Evolutionary conservation across 805 yeast genomes (phyloP).

Genomic region (Schwanniomyces pseudopolymorphus): DNA sequence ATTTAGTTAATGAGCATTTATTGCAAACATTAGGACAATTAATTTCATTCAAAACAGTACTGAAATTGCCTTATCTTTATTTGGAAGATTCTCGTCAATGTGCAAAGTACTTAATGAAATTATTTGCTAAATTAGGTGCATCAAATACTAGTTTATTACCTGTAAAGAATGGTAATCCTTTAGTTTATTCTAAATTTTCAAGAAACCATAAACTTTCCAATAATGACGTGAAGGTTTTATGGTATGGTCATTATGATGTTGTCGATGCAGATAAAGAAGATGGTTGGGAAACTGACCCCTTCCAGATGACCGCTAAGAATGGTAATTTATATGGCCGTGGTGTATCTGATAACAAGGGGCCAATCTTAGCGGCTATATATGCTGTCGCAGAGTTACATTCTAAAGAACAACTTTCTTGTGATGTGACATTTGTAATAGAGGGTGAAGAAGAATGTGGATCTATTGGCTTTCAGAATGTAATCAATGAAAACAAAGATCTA

Average conservation of each 20-base stretch:
- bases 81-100: conserved; percentile 83
- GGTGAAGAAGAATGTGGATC: conserved; percentile 98
- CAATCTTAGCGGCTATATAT: conserved; percentile 79
- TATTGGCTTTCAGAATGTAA: conserved; percentile 72
- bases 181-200: conserved; percentile 72
- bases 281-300: conserved; percentile 81
- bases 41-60: conserved; percentile 74
- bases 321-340: conserved; percentile 93
- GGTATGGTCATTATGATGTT: conserved; percentile 97
- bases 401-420: conserved; percentile 54
- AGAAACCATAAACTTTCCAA: conserved; percentile 29
- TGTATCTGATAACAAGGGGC: conserved; percentile 93
- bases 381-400: conserved; percentile 75
- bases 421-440: conserved; percentile 81
- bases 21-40: conserved; percentile 58
- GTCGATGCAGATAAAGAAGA: conserved; percentile 67
- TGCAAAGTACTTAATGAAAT: conserved; percentile 67
- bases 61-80: conserved; percentile 64
- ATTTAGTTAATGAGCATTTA: conserved; percentile 59
- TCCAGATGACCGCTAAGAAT: conserved; percentile 66
- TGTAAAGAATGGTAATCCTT: conserved; percentile 78
- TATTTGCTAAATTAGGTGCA: conserved; percentile 71
- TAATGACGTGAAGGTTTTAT: conserved; percentile 49
- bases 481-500: conserved; percentile 47
- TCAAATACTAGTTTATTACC: conserved; percentile 65